Evolutionary conservation across 495 filamentous ascomycete genomes (phyloP), one percentile per base, ranked within the genome.

Genomic region (Mytilinidion resinicola): DNA sequence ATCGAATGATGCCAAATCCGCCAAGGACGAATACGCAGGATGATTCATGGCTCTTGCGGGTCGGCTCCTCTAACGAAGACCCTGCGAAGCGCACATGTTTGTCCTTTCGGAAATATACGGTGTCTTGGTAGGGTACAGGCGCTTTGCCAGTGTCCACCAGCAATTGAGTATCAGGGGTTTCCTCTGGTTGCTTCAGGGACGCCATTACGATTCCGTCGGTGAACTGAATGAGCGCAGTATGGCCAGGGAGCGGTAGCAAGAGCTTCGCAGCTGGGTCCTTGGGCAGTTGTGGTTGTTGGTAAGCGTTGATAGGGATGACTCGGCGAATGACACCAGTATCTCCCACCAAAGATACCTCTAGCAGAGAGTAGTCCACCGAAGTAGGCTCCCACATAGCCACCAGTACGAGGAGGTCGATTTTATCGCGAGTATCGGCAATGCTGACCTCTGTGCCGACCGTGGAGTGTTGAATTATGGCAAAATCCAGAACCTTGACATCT

Each of bases 221-320:
- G 56, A 95, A 87, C 5, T 91, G 77, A 42, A 96, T 70, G 62
- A 91, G 92, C n/a, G 90, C 93, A 1, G 89, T 86, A 43, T 89
- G 77, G 6, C 78, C 82, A 10, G 91, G 85, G 38, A 79, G 77
- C 4, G 95, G 89, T 25, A 96, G 75, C 54, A 88, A 82, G n/a
- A 98, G 64, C 54, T 80, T 82, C 8, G 91, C 76, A 68, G 3
- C 61, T 70, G 58, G 70, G 72, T 52, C 70, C 72, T 48, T 61
- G 56, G 49, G 59, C 60, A 47, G 73, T 49, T 41, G 78, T 75
- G 30, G 73, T 75, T 37, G 71, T 9, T 55, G 78, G 69, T 88
- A 89, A 21, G 78, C 83, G 3, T 79, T 79, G 56, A 92, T 76
- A 3, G 81, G 77, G 56, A 87, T 77, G 51, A 87, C 77, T 73